phyloP scores from a whole-genome alignment of 208 protist genomes.

The Trypanosoma scelopori region DNA sequence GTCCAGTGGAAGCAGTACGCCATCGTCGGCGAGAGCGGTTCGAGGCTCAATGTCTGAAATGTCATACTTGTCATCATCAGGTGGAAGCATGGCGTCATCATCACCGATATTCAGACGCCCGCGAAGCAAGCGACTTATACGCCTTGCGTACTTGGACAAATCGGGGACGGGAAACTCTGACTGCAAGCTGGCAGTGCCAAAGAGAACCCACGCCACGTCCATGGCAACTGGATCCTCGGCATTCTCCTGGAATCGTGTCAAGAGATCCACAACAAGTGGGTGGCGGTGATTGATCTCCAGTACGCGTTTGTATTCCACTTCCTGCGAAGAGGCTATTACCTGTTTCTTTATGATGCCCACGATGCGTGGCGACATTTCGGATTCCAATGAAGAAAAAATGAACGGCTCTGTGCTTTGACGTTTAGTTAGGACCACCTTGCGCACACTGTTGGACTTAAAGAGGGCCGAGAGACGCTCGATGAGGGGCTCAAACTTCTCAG shows the following conservation, averaged over 20 bases:
- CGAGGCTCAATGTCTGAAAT: constrained; percentile 39
- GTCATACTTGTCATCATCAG: constrained; percentile 75
- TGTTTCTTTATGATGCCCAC: constrained; percentile 97
- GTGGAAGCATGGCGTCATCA: constrained; percentile 67
- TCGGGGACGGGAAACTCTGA: constrained; percentile 93
- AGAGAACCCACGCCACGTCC: constrained; percentile 95
- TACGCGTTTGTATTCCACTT: constrained; percentile 78
- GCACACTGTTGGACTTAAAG: constrained; percentile 69
- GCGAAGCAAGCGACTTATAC: constrained; percentile 89
- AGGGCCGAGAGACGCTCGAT: constrained; percentile 79
- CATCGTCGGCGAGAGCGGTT: constrained; percentile 21
- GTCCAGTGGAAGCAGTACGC: constrained; percentile 35
- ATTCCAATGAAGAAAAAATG: constrained; percentile 92
- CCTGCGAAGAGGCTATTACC: constrained; percentile 61
- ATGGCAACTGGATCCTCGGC: constrained; percentile 76
- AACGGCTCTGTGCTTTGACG: constrained; percentile 93
- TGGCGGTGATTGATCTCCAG: constrained; percentile 99
- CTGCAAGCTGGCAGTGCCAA: constrained; percentile 93
- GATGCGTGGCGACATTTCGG: constrained; percentile 97
- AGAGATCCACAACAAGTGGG: constrained; percentile 94
- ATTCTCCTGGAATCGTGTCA: constrained; percentile 80
- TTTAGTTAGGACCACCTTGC: constrained; percentile 93
- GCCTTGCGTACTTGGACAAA: constrained; percentile 68
- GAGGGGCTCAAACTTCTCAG: constrained; percentile 88
- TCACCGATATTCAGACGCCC: constrained; percentile 77